Evolutionary conservation across 331 rosid species (phyloP), one percentile per base, ranked within the genome.

Genomic region (Arachis monticola): DNA sequence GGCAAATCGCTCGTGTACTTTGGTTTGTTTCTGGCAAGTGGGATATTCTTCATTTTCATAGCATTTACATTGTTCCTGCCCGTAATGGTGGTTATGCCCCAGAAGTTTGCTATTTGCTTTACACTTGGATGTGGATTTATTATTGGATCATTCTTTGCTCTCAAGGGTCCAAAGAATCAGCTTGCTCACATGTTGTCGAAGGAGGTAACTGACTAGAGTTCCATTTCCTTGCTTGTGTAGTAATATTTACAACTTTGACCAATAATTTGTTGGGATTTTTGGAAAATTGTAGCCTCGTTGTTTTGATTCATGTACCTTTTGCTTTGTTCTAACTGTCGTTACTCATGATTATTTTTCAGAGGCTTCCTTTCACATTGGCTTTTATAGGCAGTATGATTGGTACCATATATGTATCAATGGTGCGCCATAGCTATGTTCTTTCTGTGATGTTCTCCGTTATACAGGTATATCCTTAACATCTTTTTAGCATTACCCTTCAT

Each of bases 1-100:
- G 99, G 98, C 73, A 92, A 95, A 83, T 84, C 97, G 65, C 91
- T 92, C 40, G 83, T 92, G 90, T 95, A 95, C 67, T 95, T 95
- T 73, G 97, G 97, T 60, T 78, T 95, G 85, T 44, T 95, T 83
- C 87, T 95, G 51, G 96, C 96, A 9, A 90, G 89, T 30, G 99
- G 99, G 79, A 89, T 92, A 75, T 95, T 95, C 84, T 95, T 95
- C 27, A 82, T 95, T 80, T 95, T 95, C 88, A 82, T 95, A 14
- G 89, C 99, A 45, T 95, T 95, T 81, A 87, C 97, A 77, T 82
- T 95, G 92, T 95, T 95, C 89, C 92, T 95, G 47, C 99, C 99
- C 14, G 89, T 92, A 78, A 95, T 95, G 97, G 99, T 92, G 74
- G 84, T 95, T 70, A 84, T 95, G 97, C 99, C 99, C 45, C 97